Conservation (phyloP, 2,329 filamentous ascomycete species). For the Coniella lustricola region DNA sequence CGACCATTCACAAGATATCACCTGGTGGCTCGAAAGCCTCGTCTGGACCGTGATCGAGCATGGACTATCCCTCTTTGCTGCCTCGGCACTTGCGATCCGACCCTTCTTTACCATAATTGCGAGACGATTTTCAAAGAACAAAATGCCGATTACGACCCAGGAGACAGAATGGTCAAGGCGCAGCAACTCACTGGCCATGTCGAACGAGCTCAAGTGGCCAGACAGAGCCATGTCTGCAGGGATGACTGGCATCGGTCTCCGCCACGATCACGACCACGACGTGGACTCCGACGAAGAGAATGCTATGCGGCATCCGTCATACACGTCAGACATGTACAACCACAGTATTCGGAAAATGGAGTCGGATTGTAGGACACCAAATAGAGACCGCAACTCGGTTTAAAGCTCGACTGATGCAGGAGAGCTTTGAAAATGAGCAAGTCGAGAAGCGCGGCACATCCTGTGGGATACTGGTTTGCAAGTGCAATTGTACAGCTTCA, state of each 20-base stretch:
- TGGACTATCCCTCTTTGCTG: constrained; percentile 13
- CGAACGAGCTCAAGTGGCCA: constrained; percentile 4
- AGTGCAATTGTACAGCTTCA: too few relatives aligned
- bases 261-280: constrained; percentile 3
- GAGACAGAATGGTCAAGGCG: background rate
- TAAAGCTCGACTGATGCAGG: too few relatives aligned
- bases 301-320: background rate
- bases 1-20: background rate
- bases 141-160: background rate
- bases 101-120: constrained; percentile 8
- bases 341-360: constrained; percentile 7
- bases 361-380: background rate
- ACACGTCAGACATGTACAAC: constrained; percentile 8
- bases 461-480: too few relatives aligned
- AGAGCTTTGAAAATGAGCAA: too few relatives aligned
- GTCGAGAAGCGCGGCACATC: too few relatives aligned
- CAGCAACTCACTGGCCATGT: background rate
- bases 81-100: constrained; percentile 12
- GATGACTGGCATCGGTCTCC: constrained; percentile 10
- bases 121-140: background rate
- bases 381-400: background rate
- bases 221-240: background rate
- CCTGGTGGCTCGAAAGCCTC: constrained; percentile 4
- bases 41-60: constrained; percentile 13
- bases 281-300: constrained; percentile 1